A percentile compares a stretch with the other conserved stretches of the same genome.
phyloP scores from a whole-genome alignment of 805 yeast species.

The Lachancea mirantina region DNA sequence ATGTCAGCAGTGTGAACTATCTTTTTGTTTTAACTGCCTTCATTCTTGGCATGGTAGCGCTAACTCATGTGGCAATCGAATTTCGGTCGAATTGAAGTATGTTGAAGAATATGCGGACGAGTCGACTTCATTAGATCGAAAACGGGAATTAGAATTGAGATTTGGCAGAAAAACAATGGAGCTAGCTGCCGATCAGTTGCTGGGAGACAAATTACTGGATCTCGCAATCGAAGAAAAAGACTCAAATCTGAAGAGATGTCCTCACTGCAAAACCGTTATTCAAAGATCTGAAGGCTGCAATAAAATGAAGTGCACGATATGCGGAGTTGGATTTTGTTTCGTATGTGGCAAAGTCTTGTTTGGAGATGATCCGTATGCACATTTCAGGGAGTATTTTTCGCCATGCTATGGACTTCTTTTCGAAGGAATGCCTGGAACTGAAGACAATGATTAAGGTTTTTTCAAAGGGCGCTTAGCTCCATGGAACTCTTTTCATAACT shows the following conservation, averaged over 20 bases:
- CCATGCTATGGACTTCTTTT: conserved; percentile 46
- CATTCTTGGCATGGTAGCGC: conserved; percentile 57
- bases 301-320: conserved; percentile 50
- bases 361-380: conserved; percentile 43
- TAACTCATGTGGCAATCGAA: conserved; percentile 37
- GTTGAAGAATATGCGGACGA: conserved; percentile 33
- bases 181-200: conserved; percentile 38
- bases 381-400: conserved; percentile 38
- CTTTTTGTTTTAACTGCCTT: conserved; percentile 50
- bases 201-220: conserved; percentile 42
- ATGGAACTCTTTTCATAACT: too few species aligned
- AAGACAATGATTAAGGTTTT: conserved; percentile 2
- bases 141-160: conserved; percentile 31
- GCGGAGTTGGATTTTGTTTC: conserved; percentile 45
- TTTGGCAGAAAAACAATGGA: conserved; percentile 42
- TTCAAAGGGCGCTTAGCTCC: too few species aligned
- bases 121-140: conserved; percentile 28
- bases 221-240: conserved; percentile 37
- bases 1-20: conserved; percentile 44
- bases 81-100: conserved; percentile 25
- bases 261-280: conserved; percentile 42
- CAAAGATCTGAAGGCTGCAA: conserved; percentile 59
- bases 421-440: conserved; percentile 41
- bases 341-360: conserved; percentile 41
- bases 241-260: conserved; percentile 43